Base-by-base conservation (phyloP, 331 rosid species). In the Ulmus americana region DNA sequence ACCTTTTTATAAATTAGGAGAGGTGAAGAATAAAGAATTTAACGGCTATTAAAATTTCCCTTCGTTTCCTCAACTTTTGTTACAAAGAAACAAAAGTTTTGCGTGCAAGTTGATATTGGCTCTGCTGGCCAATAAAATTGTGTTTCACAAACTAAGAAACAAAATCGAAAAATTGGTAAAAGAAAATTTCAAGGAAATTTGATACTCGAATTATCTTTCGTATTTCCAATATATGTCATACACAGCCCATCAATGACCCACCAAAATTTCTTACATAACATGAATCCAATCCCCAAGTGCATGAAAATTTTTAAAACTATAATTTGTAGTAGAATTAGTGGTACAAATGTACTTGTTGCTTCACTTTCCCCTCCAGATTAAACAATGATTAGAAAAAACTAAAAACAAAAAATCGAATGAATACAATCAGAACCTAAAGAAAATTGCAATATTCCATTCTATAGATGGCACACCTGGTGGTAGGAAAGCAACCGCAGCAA, bases 311-410 rank as follows among this genome's bases (percentile, higher is more conserved):
- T 28, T 28, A 2, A 28, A 45, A 44, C 60, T 45, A 59, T 60
- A 40, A 48, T 59, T 68, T 53, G 41, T 49, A 50, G 57, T 53
- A 55, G 65, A 46, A 57, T 63, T 35, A 18, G 38, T 48, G 12
- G 41, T 69, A 45, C 46, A 39, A 63, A 48, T 63, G 72, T 58
- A 53, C 51, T 40, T 18, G 22, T 65, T 54, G 71, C 75, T 63
- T 71, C 35, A 40, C 50, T 62, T 28, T 28, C 63, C 46, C 79
- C 61, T 59, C 58, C 69, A 41, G 63, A 65, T 6, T 62, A 72
- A 64, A 58, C 72, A 70, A 77, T 40, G 76, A 82, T 68, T 28
- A 28, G 35, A 28, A 28, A 28, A 28, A 2, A 28, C 35, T 3
- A 28, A 1, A 1, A 28, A 28, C 35, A 28, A 46, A 54, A 59